Percentiles rank a stretch among this genome's conserved stretches.
phyloP scores from a whole-genome alignment of 2,329 filamentous ascomycete species.

The Talaromyces atroroseus region DNA sequence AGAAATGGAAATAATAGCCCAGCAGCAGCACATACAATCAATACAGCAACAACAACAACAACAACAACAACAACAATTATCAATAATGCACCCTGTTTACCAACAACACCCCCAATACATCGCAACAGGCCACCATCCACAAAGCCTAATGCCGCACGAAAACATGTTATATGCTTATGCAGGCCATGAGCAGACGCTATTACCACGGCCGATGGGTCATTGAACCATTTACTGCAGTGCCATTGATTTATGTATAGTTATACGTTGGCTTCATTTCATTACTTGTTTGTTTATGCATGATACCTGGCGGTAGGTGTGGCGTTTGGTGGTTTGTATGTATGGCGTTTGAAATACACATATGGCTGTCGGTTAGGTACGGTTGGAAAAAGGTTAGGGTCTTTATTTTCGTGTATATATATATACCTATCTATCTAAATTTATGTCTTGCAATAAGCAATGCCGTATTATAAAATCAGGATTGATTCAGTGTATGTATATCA shows the following conservation, averaged over 20 bases:
- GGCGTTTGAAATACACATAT: too few species aligned
- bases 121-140: constrained; percentile 15
- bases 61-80: not conserved
- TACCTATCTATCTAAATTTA: too few species aligned
- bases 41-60: constrained; percentile 11
- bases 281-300: not conserved
- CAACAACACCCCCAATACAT: constrained; percentile 17
- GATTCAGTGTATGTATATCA: too few species aligned
- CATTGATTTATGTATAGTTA: not conserved
- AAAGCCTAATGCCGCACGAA: constrained; percentile 8
- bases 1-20: constrained; percentile 1
- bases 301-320: not conserved
- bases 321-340: too few species aligned
- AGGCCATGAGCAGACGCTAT: constrained; percentile 10
- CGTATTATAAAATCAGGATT: too few species aligned
- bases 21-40: constrained; percentile 8
- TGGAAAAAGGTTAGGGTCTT: too few species aligned
- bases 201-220: constrained; percentile 10
- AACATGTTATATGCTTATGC: constrained; percentile 9
- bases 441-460: too few species aligned
- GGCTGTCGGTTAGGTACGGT: too few species aligned
- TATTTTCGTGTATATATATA: too few species aligned
- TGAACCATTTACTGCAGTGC: not conserved
- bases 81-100: constrained; percentile 12
- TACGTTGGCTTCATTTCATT: not conserved